These are phyloP conservation scores for Pholiota microspora DNA, from an alignment of 768 basidiomycete genomes.

Conservation along the genomic window DNA sequence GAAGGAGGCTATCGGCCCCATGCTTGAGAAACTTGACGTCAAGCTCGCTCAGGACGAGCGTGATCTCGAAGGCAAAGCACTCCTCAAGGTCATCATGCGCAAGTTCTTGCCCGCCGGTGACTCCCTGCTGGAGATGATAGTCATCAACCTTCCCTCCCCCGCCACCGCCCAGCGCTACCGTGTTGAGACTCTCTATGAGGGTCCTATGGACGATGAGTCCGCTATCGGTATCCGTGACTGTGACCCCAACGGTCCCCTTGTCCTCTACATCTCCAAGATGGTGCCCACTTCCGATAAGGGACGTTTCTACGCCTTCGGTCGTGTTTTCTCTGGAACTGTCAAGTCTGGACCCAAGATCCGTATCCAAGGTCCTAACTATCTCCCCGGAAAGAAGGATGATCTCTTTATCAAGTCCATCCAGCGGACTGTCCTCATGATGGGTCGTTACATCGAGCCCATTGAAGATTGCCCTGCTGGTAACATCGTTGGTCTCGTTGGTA, in stretches of 20 bases:
- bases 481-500: slow-evolving; percentile 98
- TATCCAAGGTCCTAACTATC: slow-evolving; percentile 98
- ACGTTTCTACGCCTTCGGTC: slow-evolving; percentile 99
- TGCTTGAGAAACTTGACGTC: slow-evolving; percentile 96
- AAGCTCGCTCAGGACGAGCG: slow-evolving; percentile 86
- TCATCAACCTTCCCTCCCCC: slow-evolving; percentile 98
- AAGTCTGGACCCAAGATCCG: slow-evolving; percentile 97
- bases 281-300: slow-evolving; percentile 99
- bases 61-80: slow-evolving; percentile 91
- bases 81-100: slow-evolving; percentile 98
- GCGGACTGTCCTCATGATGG: slow-evolving; percentile 99
- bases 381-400: slow-evolving; percentile 99
- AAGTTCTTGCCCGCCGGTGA: slow-evolving; percentile 99
- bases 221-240: slow-evolving; percentile 98
- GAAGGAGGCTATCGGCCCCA: slow-evolving; percentile 78
- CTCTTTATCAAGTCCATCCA: slow-evolving; percentile 97
- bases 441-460: slow-evolving; percentile 96
- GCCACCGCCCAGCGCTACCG: slow-evolving; percentile 97
- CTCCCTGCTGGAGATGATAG: slow-evolving; percentile 99
- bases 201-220: slow-evolving; percentile 99
- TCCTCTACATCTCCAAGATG: slow-evolving; percentile 99
- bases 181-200: slow-evolving; percentile 99
- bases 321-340: slow-evolving; percentile 99
- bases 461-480: slow-evolving; percentile 99
- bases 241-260: slow-evolving; percentile 93